phyloP scores from a whole-genome alignment of 2,329 filamentous ascomycete genomes.

The Raffaelea albimanens region DNA sequence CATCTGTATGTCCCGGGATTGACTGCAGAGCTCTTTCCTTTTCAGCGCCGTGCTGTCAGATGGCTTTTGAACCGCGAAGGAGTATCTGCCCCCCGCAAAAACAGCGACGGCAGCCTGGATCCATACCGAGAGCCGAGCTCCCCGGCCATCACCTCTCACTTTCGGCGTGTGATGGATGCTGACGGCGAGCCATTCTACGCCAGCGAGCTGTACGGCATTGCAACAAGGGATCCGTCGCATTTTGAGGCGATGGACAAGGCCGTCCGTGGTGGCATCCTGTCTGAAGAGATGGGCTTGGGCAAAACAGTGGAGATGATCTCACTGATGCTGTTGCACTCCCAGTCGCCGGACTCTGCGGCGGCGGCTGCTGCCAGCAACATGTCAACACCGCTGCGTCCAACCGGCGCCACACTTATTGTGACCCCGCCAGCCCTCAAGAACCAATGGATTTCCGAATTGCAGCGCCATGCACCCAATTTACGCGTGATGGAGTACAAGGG shows the following conservation, averaged over 20 bases:
- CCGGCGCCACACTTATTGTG: constrained; percentile 52
- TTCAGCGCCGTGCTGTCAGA: constrained; percentile 59
- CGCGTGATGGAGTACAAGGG: constrained; percentile 49
- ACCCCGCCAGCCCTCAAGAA: constrained; percentile 44
- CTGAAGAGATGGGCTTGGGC: constrained; percentile 76
- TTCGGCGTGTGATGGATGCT: constrained; percentile 32
- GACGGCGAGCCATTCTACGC: constrained; percentile 26
- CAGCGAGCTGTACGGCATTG: constrained; percentile 54
- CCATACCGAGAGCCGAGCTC: constrained; percentile 11
- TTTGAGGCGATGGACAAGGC: constrained; percentile 32
- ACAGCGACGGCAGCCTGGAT: constrained; percentile 17
- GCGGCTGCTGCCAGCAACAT: constrained; percentile 48
- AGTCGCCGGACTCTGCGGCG: constrained; percentile 16
- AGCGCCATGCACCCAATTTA: constrained; percentile 47
- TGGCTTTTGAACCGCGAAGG: constrained; percentile 64
- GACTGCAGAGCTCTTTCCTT: constrained; percentile 53
- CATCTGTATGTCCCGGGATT: constrained; percentile 33
- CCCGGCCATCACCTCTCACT: constrained; percentile 30
- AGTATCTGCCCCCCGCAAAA: constrained; percentile 33
- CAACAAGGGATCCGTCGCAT: constrained; percentile 37
- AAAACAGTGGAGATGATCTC: constrained; percentile 71
- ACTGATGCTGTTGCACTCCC: constrained; percentile 55
- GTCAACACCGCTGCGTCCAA: constrained; percentile 44
- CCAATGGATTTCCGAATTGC: constrained; percentile 55
- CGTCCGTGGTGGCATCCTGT: constrained; percentile 54